Percentiles rank a stretch among this genome's conserved stretches.
These are phyloP conservation scores for Prosopis cineraria DNA, from an alignment of 306 rosid species.

Conservation along the genomic window DNA sequence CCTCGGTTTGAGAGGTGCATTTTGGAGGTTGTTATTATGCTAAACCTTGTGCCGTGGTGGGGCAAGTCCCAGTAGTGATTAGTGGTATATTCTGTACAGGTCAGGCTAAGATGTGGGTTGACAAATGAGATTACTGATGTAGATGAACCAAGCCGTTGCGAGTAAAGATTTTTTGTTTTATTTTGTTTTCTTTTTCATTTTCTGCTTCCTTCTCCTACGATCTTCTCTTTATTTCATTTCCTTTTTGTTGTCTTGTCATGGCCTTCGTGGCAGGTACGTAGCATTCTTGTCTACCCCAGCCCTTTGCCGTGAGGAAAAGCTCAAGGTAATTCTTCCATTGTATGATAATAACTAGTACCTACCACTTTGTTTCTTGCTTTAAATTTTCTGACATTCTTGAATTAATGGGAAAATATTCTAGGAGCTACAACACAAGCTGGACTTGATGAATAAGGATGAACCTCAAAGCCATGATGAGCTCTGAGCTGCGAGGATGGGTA, in stretches of 20 bases:
- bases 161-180: slow-evolving; percentile 50
- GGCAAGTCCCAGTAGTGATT: slow-evolving; percentile 25
- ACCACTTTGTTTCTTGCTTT: background rate
- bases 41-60: background rate
- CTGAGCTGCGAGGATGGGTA: slow-evolving; percentile 38
- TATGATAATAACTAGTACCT: slow-evolving; percentile 21
- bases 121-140: slow-evolving; percentile 82
- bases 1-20: slow-evolving; percentile 21
- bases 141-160: slow-evolving; percentile 99
- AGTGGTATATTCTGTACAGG: slow-evolving; percentile 56
- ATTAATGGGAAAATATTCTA: slow-evolving; percentile 36
- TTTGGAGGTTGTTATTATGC: slow-evolving; percentile 22
- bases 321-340: slow-evolving; percentile 58
- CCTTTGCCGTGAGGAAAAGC: slow-evolving; percentile 78
- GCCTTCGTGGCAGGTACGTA: slow-evolving; percentile 63
- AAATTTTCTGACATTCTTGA: slow-evolving; percentile 30
- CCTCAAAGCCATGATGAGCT: slow-evolving; percentile 80
- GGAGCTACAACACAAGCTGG: slow-evolving; percentile 88
- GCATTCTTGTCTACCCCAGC: slow-evolving; percentile 88
- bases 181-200: background rate
- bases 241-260: slow-evolving; percentile 30
- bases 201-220: background rate
- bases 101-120: slow-evolving; percentile 86
- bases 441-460: slow-evolving; percentile 64
- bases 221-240: slow-evolving; percentile 17